phyloP scores from a whole-genome alignment of 805 yeast genomes.

The Lachancea sp. region DNA sequence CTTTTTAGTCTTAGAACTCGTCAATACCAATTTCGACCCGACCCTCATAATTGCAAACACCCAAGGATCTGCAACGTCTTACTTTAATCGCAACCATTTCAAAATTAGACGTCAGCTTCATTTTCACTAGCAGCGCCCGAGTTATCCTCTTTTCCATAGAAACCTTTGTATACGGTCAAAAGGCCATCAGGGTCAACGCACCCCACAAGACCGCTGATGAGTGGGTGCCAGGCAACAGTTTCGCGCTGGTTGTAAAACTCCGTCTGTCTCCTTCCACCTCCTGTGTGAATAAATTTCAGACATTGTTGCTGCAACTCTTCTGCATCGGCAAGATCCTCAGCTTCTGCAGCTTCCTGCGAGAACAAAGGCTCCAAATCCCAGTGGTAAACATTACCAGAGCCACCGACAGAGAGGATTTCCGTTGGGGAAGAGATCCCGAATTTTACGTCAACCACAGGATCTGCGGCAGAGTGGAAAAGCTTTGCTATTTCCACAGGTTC shows the following conservation, averaged over 20 bases:
- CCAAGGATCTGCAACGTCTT: too few species aligned
- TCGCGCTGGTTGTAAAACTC: conserved; percentile 18
- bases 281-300: conserved; percentile 26
- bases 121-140: conserved; percentile 6
- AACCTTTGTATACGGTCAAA: conserved; percentile 26
- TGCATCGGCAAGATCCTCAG: conserved; percentile 38
- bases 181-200: conserved; percentile 26
- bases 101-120: conserved; percentile 11
- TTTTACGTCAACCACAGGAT: conserved; percentile 29
- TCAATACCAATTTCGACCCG: too few species aligned
- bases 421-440: conserved; percentile 28
- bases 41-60: too few species aligned
- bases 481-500: conserved; percentile 20
- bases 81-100: background rate
- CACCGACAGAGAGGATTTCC: conserved; percentile 29
- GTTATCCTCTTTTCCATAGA: conserved; percentile 19
- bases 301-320: conserved; percentile 33
- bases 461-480: conserved; percentile 29
- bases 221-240: conserved; percentile 28
- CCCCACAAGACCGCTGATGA: conserved; percentile 23
- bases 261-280: conserved; percentile 26
- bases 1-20: too few species aligned
- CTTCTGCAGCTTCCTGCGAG: conserved; percentile 39
- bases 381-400: conserved; percentile 30
- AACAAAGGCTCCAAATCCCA: conserved; percentile 35